Evolutionary conservation across 1,284 basidiomycete species (phyloP).

Genomic region (Pseudomicrostroma phylloplanum): DNA sequence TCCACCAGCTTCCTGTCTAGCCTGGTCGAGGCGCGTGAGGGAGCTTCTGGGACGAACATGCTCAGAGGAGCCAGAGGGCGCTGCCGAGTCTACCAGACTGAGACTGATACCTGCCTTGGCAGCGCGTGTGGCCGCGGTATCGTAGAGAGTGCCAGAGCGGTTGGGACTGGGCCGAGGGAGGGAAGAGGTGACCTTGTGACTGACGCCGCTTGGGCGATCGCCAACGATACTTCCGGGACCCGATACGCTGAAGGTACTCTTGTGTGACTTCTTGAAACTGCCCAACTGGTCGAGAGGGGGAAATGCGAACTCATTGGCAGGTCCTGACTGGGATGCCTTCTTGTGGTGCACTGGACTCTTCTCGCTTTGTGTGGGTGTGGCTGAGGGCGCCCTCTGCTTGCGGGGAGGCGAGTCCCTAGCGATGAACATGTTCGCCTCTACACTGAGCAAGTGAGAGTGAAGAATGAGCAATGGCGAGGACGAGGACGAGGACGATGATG

Average conservation of each 20-base stretch:
- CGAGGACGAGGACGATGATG: too few species aligned
- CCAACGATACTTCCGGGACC: background rate
- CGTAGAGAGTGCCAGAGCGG: background rate
- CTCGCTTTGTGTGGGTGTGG: too few species aligned
- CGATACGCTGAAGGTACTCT: background rate
- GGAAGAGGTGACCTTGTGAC: background rate
- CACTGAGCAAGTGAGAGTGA: too few species aligned
- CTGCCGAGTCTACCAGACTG: background rate
- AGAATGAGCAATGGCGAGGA: too few species aligned
- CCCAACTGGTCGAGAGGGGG: background rate
- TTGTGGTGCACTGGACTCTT: too few species aligned
- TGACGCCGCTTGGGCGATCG: background rate
- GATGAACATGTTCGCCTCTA: too few species aligned
- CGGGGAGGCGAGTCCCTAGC: too few species aligned
- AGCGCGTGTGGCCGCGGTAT: conserved; percentile 4
- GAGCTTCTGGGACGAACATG: background rate
- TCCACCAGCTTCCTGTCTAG: background rate
- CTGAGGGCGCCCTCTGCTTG: too few species aligned
- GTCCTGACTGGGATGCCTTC: too few species aligned
- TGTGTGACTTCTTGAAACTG: background rate
- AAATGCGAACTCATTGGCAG: background rate
- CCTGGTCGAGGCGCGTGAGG: background rate
- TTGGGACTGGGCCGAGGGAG: conserved; percentile 2
- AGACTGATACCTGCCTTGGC: conserved; percentile 1
- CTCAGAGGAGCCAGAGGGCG: too few species aligned